A percentile compares a stretch with the other conserved stretches of the same genome.
phyloP scores from a whole-genome alignment of 140 eudicot species.

The Eryngium alpinum region DNA sequence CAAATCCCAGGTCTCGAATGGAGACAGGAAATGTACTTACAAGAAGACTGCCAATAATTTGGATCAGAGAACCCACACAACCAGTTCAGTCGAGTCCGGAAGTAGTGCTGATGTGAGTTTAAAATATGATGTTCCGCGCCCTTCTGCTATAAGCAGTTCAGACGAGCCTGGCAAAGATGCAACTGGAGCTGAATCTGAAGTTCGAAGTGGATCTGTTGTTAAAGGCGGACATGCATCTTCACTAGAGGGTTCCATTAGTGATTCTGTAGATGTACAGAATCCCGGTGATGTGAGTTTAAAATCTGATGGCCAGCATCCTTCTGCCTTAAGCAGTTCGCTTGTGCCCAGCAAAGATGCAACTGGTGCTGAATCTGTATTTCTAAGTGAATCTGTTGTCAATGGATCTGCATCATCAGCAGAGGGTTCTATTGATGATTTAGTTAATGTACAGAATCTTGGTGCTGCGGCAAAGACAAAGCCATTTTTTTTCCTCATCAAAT shows the following conservation, averaged over 20 bases:
- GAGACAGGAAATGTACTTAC: slow-evolving; percentile 15
- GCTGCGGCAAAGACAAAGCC: slow-evolving; percentile 32
- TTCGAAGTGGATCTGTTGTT: not conserved
- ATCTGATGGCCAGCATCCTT: slow-evolving; percentile 11
- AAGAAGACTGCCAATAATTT: slow-evolving; percentile 2
- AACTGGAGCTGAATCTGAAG: slow-evolving; percentile 18
- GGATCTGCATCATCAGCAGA: slow-evolving; percentile 23
- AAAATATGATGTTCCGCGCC: slow-evolving; percentile 15
- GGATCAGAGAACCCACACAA: not conserved
- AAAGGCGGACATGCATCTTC: slow-evolving; percentile 17
- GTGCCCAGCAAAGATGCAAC: not conserved
- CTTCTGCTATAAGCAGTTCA: not conserved
- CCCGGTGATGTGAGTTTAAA: not conserved
- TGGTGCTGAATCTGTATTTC: not conserved
- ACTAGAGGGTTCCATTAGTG: slow-evolving; percentile 28
- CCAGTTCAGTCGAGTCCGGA: not conserved
- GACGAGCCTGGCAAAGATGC: slow-evolving; percentile 5
- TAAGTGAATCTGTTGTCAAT: not conserved
- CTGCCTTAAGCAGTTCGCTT: not conserved
- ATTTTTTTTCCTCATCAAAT: slow-evolving; percentile 54
- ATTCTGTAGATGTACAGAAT: not conserved
- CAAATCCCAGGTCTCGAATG: slow-evolving; percentile 19
- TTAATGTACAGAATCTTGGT: slow-evolving; percentile 31
- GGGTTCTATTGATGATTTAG: slow-evolving; percentile 32
- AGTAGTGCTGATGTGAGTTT: slow-evolving; percentile 6